Percentiles rank a stretch among this genome's conserved stretches.
phyloP scores from a whole-genome alignment of 1,284 basidiomycete genomes.

The Athelia sp. region DNA sequence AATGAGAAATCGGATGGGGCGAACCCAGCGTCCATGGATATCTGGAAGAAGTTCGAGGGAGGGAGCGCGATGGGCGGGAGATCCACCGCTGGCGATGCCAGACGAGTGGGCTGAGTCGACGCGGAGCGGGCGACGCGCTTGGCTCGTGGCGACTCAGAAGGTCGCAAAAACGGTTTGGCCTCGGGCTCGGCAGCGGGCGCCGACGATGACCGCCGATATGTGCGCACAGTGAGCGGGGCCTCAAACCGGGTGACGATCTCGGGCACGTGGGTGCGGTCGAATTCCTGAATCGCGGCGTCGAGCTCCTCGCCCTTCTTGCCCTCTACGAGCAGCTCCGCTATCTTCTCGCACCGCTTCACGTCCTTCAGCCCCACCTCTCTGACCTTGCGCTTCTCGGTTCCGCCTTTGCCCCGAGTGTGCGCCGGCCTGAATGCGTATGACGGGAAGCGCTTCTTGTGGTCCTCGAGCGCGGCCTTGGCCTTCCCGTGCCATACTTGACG shows the following conservation, averaged over 20 bases:
- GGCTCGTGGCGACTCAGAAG: slow-evolving; percentile 2
- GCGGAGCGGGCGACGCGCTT: not conserved
- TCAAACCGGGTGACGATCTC: slow-evolving; percentile 47
- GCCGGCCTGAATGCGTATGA: slow-evolving; percentile 47
- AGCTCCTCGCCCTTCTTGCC: slow-evolving; percentile 52
- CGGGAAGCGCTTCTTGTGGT: slow-evolving; percentile 44
- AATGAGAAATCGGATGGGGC: slow-evolving; percentile 22
- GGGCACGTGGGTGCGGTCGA: slow-evolving; percentile 44
- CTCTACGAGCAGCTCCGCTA: slow-evolving; percentile 51
- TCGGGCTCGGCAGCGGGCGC: slow-evolving; percentile 15
- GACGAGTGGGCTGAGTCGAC: not conserved
- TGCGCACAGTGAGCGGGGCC: slow-evolving; percentile 43
- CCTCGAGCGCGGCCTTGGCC: slow-evolving; percentile 42
- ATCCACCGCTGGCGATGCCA: not conserved
- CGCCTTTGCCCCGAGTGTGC: slow-evolving; percentile 29
- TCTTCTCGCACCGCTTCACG: slow-evolving; percentile 44
- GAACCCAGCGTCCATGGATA: slow-evolving; percentile 21
- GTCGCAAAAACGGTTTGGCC: not conserved
- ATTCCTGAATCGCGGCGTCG: slow-evolving; percentile 49
- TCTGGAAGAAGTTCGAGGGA: slow-evolving; percentile 22
- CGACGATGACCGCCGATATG: slow-evolving; percentile 44
- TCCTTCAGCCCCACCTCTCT: slow-evolving; percentile 51
- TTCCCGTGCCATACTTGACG: slow-evolving; percentile 45
- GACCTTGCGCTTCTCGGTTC: slow-evolving; percentile 40
- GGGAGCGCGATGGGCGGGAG: slow-evolving; percentile 2